These are phyloP conservation scores for Aspergillus ruber DNA, from an alignment of 2,329 filamentous ascomycete genomes.

Conservation along the genomic window DNA sequence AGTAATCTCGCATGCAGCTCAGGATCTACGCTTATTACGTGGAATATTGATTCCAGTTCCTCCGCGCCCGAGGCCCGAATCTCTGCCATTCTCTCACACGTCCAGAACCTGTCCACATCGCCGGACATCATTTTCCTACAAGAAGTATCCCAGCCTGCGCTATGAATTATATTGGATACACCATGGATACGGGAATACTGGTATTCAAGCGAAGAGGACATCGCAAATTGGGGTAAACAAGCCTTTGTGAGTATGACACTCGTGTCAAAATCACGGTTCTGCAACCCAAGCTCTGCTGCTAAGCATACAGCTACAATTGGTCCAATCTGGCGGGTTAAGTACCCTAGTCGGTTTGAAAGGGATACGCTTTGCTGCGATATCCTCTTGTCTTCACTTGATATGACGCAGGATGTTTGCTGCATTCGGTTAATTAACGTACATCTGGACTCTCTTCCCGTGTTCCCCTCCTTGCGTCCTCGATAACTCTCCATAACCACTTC, in stretches of 20 bases:
- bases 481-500: background rate
- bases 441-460: background rate
- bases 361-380: background rate
- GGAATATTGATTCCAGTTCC: background rate
- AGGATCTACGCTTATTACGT: background rate
- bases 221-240: background rate
- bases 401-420: background rate
- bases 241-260: background rate
- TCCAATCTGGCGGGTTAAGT: background rate
- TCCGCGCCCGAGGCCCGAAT: background rate
- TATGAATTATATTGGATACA: background rate
- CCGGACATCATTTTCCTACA: background rate
- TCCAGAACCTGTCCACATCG: background rate
- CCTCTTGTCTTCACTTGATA: background rate
- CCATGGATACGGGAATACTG: background rate
- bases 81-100: background rate
- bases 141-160: background rate
- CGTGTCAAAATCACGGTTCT: background rate
- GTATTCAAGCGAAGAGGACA: background rate
- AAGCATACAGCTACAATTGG: background rate
- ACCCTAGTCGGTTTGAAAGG: background rate
- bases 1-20: background rate
- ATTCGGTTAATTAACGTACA: background rate
- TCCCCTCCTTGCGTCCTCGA: background rate
- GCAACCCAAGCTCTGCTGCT: background rate